Conservation (phyloP, 495 filamentous ascomycete genomes). For the Aspergillus sparsus region DNA sequence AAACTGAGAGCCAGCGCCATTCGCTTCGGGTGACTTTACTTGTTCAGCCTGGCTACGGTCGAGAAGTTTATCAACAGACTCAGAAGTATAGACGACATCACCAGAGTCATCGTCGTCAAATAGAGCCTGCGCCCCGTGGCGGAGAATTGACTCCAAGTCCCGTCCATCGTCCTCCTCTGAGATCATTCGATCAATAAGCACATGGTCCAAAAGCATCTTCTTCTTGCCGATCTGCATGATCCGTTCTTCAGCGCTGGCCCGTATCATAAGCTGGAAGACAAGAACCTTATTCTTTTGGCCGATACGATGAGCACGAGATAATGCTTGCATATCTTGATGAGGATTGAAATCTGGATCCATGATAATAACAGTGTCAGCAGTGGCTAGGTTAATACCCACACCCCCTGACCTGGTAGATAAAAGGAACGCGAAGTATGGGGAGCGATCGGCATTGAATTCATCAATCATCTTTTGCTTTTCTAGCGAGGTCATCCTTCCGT, state of each 20-base stretch:
- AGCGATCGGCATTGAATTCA: constrained; percentile 83
- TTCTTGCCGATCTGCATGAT: constrained; percentile 95
- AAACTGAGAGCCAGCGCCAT: constrained; percentile 74
- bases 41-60: constrained; percentile 83
- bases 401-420: constrained; percentile 93
- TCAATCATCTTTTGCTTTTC: constrained; percentile 95
- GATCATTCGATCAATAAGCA: constrained; percentile 88
- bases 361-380: constrained; percentile 97
- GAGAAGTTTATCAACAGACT: constrained; percentile 81
- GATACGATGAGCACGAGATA: constrained; percentile 92
- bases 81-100: constrained; percentile 75
- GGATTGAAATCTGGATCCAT: constrained; percentile 98
- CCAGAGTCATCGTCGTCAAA: constrained; percentile 70
- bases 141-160: constrained; percentile 85
- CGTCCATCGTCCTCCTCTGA: constrained; percentile 69
- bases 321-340: constrained; percentile 94
- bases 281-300: constrained; percentile 95
- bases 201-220: constrained; percentile 91
- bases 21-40: constrained; percentile 55
- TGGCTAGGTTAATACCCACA: constrained; percentile 96
- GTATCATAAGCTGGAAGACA: constrained; percentile 90
- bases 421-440: constrained; percentile 82
- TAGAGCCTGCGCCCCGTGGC: constrained; percentile 81
- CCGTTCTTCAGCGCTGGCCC: constrained; percentile 86
- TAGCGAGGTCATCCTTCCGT: constrained; percentile 75